These are phyloP conservation scores for Hemileccinum rubropunctum DNA, from an alignment of 768 basidiomycete genomes.

Conservation along the genomic window DNA sequence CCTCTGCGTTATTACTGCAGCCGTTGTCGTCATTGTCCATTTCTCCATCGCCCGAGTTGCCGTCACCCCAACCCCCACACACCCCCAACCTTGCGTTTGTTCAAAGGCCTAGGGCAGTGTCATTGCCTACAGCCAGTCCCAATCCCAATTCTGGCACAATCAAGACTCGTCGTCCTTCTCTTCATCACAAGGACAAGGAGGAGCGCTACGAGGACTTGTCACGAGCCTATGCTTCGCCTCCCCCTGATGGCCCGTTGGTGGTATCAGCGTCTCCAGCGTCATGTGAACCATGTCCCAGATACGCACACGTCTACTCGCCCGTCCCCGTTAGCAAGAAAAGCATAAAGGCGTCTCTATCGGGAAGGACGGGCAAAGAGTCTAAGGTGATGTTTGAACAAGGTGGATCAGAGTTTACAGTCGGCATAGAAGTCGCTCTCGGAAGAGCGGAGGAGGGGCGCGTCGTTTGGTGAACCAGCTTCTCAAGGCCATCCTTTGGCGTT, in stretches of 20 bases:
- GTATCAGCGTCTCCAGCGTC: slow-evolving; percentile 15
- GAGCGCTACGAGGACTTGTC: slow-evolving; percentile 29
- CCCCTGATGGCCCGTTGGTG: slow-evolving; percentile 27
- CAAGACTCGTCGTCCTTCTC: slow-evolving; percentile 18
- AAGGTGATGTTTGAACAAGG: slow-evolving; percentile 26
- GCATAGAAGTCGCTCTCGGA: slow-evolving; percentile 31
- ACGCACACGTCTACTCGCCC: slow-evolving; percentile 26
- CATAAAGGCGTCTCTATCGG: slow-evolving; percentile 8
- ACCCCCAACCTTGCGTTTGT: slow-evolving; percentile 8
- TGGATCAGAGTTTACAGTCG: slow-evolving; percentile 27
- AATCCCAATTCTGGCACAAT: neutral
- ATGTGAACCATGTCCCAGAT: slow-evolving; percentile 26
- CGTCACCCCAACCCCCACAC: slow-evolving; percentile 10
- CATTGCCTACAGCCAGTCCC: slow-evolving; percentile 16
- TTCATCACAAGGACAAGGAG: slow-evolving; percentile 3
- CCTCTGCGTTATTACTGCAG: slow-evolving; percentile 29
- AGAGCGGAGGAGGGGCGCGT: slow-evolving; percentile 33
- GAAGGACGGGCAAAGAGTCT: slow-evolving; percentile 17
- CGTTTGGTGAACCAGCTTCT: slow-evolving; percentile 23
- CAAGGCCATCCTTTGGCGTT: neutral
- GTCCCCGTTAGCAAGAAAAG: slow-evolving; percentile 14
- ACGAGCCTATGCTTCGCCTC: slow-evolving; percentile 28
- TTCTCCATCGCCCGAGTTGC: slow-evolving; percentile 9
- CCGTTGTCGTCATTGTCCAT: slow-evolving; percentile 21
- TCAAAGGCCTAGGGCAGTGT: slow-evolving; percentile 26